These are phyloP conservation scores for Pythium volutum DNA, from an alignment of 352 stramenopile genomes.

Conservation along the genomic window DNA sequence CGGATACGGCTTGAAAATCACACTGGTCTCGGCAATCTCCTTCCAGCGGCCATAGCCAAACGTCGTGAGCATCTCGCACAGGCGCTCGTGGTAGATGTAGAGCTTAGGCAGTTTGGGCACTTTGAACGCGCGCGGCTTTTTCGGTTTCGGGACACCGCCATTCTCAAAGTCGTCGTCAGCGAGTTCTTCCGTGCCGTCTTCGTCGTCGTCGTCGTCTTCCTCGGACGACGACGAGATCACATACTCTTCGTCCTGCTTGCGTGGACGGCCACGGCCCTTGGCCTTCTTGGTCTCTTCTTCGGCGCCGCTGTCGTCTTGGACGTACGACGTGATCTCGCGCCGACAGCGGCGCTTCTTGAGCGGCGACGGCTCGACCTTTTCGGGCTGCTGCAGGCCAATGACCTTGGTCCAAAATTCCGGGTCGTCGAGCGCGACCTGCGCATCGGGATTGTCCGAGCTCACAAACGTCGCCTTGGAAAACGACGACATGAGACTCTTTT, in stretches of 20 bases:
- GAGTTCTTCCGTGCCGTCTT: conserved; percentile 44
- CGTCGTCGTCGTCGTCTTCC: conserved; percentile 59
- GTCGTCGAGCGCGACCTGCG: conserved; percentile 90
- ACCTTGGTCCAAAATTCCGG: conserved; percentile 95
- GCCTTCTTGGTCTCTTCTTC: conserved; percentile 29
- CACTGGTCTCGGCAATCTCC: conserved; percentile 42
- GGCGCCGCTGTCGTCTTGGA: conserved; percentile 59
- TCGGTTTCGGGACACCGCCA: conserved; percentile 22
- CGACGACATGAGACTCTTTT: conserved; percentile 82
- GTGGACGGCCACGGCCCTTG: conserved; percentile 10
- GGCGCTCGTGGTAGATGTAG: conserved; percentile 35
- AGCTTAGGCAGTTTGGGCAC: conserved; percentile 28
- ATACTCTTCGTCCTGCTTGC: conserved; percentile 59
- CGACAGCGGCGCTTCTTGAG: conserved; percentile 72
- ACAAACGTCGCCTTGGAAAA: conserved; percentile 94
- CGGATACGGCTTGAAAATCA: conserved; percentile 40
- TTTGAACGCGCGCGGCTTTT: conserved; percentile 23
- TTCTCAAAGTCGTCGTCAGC: conserved; percentile 49
- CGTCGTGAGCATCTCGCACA: conserved; percentile 47
- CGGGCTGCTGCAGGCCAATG: conserved; percentile 77
- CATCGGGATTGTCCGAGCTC: conserved; percentile 79
- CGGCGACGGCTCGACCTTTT: conserved; percentile 67
- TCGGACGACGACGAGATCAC: conserved; percentile 47
- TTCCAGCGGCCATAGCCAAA: conserved; percentile 87
- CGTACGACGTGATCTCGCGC: conserved; percentile 71